Evolutionary conservation across 2,329 filamentous ascomycete genomes (phyloP), one percentile per base, ranked within the genome.

Genomic region (Dactylonectria macrodidyma): DNA sequence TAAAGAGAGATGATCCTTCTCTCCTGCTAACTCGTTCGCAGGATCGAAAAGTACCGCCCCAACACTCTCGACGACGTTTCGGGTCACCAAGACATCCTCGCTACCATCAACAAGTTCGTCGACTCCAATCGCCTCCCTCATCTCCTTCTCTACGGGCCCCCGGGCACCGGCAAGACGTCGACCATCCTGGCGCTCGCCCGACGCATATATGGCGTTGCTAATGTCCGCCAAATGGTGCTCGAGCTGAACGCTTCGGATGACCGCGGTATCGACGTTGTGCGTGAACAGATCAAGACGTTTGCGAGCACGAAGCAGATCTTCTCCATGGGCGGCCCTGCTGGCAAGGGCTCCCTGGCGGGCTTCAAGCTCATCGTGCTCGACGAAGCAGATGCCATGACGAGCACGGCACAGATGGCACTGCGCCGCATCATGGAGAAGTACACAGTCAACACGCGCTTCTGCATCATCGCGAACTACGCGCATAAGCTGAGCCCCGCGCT

Each of bases 351-450:
- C 12, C 82, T 95, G 30, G 94, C 93, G 0, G 89, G 89, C 3
- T 99, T 93, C 86, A 99, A 99, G 85, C 90, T 99, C 74, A 98
- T 99, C 78, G 94, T 99, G 62, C 89, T 99, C 5, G 96, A 99
- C 81, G 96, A 99, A 85, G 96, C 96, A n/a, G 96, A 99, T 80
- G 96, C 96, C 61, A 99, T 99, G 96, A 99, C 96, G n/a, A 93
- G 94, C 61, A 97, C 95, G 0, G 96, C 96, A 6, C 96, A 99
- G 82, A 99, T 99, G 95, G 96, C 96, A 0, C 86, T 99, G 62
- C 90, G 96, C 69, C 88, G 96, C 55, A 98, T 99, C 78, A 99
- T 99, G 96, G 96, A 99, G 80, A 97, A 97, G 84, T 99, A 99
- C 84, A 99, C 96, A 1, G 93, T 93, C 67, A 99, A 99, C 84